Conservation (phyloP, 225 moss, liverwort and hornwort species). For the Pseudisothecium myosuroides region DNA sequence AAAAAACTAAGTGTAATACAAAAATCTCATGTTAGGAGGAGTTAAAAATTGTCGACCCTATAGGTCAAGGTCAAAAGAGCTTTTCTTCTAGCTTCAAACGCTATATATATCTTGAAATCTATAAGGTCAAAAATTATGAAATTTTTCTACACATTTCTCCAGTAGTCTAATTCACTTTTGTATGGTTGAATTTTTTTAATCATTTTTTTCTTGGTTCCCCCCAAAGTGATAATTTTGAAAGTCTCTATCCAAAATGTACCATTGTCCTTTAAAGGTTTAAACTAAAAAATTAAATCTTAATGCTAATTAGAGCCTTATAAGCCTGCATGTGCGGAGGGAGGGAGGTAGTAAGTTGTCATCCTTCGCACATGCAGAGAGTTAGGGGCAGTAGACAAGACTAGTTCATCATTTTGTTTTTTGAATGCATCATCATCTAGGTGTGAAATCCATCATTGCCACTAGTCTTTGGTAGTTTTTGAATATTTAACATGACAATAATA, state of each 20-base stretch:
- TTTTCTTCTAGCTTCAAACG: not conserved
- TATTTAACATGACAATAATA: not conserved
- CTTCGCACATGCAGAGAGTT: not conserved
- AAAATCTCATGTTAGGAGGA: not conserved
- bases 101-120: not conserved
- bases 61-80: not conserved
- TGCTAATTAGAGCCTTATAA: not conserved
- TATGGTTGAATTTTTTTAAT: not conserved
- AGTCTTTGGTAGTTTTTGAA: not conserved
- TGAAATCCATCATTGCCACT: not conserved
- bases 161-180: not conserved
- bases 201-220: not conserved
- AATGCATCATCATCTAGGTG: not conserved
- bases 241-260: not conserved
- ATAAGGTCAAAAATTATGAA: not conserved
- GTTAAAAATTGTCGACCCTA: not conserved
- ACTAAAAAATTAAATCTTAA: not conserved
- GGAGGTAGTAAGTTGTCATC: too few relatives aligned
- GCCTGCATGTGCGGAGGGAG: fast-evolving
- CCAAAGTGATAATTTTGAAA: too few relatives aligned
- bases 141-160: not conserved
- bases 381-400: not conserved
- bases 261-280: not conserved
- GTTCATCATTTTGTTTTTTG: not conserved
- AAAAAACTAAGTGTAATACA: not conserved